These are phyloP conservation scores for Aspergillus glaucus DNA, from an alignment of 2,329 filamentous ascomycete genomes.

Conservation along the genomic window DNA sequence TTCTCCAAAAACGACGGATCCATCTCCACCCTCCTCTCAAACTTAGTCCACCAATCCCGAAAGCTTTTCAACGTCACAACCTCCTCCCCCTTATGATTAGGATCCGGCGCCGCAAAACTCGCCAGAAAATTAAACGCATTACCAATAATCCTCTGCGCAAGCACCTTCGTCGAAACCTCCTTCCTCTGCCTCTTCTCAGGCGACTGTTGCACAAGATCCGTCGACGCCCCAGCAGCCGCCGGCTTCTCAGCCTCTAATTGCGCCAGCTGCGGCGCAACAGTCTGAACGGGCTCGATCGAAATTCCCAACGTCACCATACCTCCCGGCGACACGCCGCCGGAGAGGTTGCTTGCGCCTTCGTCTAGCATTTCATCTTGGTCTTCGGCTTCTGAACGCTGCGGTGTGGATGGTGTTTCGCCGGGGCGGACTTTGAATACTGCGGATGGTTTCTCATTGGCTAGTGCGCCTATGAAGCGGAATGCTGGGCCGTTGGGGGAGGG, in stretches of 20 bases:
- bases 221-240: constrained; percentile 16
- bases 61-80: constrained; percentile 92
- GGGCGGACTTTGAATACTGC: constrained; percentile 74
- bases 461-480: constrained; percentile 80
- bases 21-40: constrained; percentile 75
- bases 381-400: constrained; percentile 25
- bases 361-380: constrained; percentile 43
- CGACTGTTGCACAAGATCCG: constrained; percentile 24
- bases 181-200: constrained; percentile 22
- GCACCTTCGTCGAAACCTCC: constrained; percentile 61
- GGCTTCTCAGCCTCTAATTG: constrained; percentile 41
- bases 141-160: constrained; percentile 90
- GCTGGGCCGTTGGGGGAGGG: constrained; percentile 39
- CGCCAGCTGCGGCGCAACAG: constrained; percentile 65
- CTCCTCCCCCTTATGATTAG: constrained; percentile 58
- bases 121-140: constrained; percentile 97
- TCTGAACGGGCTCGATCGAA: constrained; percentile 67
- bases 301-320: constrained; percentile 70
- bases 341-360: constrained; percentile 33
- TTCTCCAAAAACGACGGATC: constrained; percentile 88
- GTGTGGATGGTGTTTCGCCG: constrained; percentile 12
- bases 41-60: constrained; percentile 96
- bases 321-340: constrained; percentile 16
- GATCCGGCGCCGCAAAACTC: constrained; percentile 65
- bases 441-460: constrained; percentile 84